A percentile compares a stretch with the other conserved stretches of the same genome.
Evolutionary conservation across 345 rosid genomes (phyloP).

Genomic region (Xanthoceras sorbifolium): DNA sequence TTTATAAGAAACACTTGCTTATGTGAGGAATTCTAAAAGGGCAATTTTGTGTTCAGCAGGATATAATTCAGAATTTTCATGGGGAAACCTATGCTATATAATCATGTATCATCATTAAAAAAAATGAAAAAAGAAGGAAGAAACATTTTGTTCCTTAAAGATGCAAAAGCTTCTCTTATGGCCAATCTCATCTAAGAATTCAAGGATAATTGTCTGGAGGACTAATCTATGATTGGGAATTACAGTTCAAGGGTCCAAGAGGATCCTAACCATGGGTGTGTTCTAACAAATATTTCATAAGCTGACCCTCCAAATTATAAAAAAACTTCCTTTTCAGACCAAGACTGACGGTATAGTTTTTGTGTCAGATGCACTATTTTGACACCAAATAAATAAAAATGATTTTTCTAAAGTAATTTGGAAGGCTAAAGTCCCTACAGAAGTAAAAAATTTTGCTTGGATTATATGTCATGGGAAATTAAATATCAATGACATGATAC

Average conservation of each 20-base stretch:
- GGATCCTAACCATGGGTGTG: neutral
- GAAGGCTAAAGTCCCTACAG: too few species aligned
- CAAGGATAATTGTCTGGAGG: neutral
- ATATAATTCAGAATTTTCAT: too few species aligned
- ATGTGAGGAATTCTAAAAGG: neutral
- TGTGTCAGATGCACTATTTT: too few species aligned
- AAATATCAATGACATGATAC: too few species aligned
- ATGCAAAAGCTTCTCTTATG: neutral
- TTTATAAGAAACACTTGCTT: neutral
- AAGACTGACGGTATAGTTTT: too few species aligned
- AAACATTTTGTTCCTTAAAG: too few species aligned
- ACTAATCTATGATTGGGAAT: neutral
- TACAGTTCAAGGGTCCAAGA: neutral
- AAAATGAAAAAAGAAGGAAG: neutral
- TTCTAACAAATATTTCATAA: neutral
- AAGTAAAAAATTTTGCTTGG: too few species aligned
- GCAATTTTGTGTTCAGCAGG: neutral
- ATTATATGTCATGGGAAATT: too few species aligned
- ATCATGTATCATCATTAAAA: neutral
- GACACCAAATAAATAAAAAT: neutral
- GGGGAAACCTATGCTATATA: neutral
- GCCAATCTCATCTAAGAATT: neutral
- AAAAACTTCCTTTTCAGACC: neutral
- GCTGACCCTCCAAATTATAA: neutral
- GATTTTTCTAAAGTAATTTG: too few species aligned